phyloP scores from a whole-genome alignment of 129 eudicot genomes.

The Arctium lappa region DNA sequence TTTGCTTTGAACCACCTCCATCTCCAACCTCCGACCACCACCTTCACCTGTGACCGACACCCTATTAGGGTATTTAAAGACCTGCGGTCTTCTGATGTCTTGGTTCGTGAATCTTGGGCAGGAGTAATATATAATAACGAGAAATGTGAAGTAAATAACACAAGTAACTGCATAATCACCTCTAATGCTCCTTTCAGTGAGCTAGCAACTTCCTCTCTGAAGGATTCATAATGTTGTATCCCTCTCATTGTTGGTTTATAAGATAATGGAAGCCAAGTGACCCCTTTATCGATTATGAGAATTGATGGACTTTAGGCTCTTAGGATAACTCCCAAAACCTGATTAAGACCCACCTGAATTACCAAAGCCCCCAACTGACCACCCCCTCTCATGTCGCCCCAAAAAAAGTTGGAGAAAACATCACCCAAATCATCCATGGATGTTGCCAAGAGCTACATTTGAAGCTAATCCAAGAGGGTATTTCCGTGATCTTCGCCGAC shows the following conservation, averaged over 20 bases:
- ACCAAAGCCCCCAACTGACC: conserved; percentile 50
- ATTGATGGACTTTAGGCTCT: conserved; percentile 42
- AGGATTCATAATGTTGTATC: conserved; percentile 51
- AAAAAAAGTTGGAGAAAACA: conserved; percentile 79
- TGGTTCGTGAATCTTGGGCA: no score
- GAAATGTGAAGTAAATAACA: neutral
- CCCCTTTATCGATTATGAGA: conserved; percentile 62
- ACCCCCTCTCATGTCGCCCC: conserved; percentile 43
- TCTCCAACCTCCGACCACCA: no score
- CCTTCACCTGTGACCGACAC: no score
- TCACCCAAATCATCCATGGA: conserved; percentile 49
- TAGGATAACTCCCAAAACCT: conserved; percentile 20
- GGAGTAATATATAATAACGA: neutral
- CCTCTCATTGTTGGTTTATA: conserved; percentile 46
- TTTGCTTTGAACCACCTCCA: no score
- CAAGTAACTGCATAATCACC: conserved; percentile 31
- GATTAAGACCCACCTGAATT: conserved; percentile 35
- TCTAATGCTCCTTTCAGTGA: conserved; percentile 80
- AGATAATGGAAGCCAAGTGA: conserved; percentile 70
- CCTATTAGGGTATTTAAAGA: no score
- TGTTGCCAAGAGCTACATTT: no score
- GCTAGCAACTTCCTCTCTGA: conserved; percentile 53
- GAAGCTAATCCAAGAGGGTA: no score
- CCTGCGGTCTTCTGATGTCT: no score
- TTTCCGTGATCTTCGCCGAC: no score